phyloP scores from a whole-genome alignment of 768 basidiomycete genomes.

The Mycena olivaceomarginata region DNA sequence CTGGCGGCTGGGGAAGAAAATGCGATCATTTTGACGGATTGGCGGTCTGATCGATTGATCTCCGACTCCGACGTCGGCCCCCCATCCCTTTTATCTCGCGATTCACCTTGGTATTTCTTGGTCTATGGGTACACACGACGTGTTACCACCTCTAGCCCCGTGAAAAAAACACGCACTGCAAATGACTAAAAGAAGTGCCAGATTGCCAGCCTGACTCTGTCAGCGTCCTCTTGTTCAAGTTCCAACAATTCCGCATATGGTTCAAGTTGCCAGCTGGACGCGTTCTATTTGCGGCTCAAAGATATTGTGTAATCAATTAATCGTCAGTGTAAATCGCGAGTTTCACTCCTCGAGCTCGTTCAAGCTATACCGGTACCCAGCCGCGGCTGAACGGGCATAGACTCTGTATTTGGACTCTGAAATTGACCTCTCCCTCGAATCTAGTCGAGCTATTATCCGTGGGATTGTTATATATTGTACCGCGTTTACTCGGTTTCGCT shows the following conservation, averaged over 20 bases:
- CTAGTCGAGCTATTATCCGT: background rate
- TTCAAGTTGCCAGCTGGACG: too few relatives aligned
- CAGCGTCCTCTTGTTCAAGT: too few relatives aligned
- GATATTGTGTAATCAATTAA: too few relatives aligned
- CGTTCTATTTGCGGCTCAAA: too few relatives aligned
- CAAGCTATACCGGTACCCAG: background rate
- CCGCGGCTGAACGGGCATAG: background rate
- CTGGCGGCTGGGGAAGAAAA: slow-evolving; percentile 1
- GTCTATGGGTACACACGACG: too few relatives aligned
- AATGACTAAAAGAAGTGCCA: too few relatives aligned
- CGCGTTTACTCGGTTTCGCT: background rate
- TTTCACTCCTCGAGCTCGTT: background rate
- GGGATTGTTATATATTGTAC: too few relatives aligned
- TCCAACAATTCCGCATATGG: too few relatives aligned
- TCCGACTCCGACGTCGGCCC: background rate
- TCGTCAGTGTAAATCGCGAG: background rate
- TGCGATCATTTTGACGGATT: slow-evolving; percentile 15
- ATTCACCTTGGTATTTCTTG: too few relatives aligned
- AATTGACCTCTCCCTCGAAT: slow-evolving; percentile 16
- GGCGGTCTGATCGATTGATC: background rate
- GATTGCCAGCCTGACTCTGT: too few relatives aligned
- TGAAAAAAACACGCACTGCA: too few relatives aligned
- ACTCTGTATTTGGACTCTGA: background rate
- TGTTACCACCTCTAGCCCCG: too few relatives aligned
- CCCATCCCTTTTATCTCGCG: background rate